Evolutionary conservation across 306 rosid genomes (phyloP), one percentile per base, ranked within the genome.

Genomic region (Sechiopsis laciniata): DNA sequence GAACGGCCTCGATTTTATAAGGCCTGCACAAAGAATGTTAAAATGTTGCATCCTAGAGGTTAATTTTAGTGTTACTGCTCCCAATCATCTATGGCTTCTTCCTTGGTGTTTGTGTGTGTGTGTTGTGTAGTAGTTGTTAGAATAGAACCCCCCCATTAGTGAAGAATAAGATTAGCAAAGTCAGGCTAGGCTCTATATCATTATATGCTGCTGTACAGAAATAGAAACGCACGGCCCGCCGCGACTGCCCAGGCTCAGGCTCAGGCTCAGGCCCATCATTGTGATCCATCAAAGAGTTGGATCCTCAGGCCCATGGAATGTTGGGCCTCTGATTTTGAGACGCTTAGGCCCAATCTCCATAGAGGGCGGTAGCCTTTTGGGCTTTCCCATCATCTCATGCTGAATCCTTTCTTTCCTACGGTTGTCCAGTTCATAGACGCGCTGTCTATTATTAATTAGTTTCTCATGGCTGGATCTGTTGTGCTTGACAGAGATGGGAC

Each of bases 11-110:
- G 77, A 94, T 84, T 89, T 82, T 78, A 81, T 78, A 78, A 85
- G 98, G 97, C 88, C 90, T 84, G 96, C 99, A 91, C 95, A 89
- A 94, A 94, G 92, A 94, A 94, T 94, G 83, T 51, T 86, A 78
- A 78, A 86, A 82, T 80, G 77, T 52, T 84, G 68, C 74, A 78
- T 63, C 84, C 80, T 77, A 74, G 66, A 74, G 55, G 89, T 89
- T 94, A 90, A 94, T 82, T 76, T 46, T 63, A 82, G 96, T 86
- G 89, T 96, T 48, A 70, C 74, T 70, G 74, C 74, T 70, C 87
- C 88, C 95, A 91, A 52, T 72, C 72, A 57, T 84, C 74, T 70
- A 70, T 70, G 74, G 74, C 74, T 83, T 79, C 69, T 83, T 80
- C 77, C 83, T 65, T 69, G 56, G 82, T 81, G 87, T 89, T 81